phyloP scores from a whole-genome alignment of 2,329 filamentous ascomycete species.

The Rutstroemia sp. region DNA sequence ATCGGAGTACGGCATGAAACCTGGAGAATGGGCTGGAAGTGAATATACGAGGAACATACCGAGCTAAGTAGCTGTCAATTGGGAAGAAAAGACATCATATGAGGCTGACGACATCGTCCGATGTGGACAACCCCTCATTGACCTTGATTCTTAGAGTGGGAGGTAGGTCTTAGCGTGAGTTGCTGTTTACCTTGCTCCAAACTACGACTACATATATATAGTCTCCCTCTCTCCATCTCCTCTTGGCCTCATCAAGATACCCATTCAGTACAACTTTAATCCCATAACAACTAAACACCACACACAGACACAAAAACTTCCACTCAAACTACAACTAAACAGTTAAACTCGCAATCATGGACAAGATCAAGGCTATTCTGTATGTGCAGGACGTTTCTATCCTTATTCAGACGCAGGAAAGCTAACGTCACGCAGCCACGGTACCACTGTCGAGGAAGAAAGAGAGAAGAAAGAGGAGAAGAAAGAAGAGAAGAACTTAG shows the following conservation, averaged over 20 bases:
- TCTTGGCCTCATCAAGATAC: constrained; percentile 8
- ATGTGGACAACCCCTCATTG: constrained; percentile 1
- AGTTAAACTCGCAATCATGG: constrained; percentile 20
- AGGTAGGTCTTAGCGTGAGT: background rate
- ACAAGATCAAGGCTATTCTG: constrained; percentile 29
- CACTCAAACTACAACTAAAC: background rate
- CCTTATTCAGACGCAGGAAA: background rate
- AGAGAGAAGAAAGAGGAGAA: background rate
- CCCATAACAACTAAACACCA: background rate
- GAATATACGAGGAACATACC: background rate
- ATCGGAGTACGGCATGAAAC: too few species aligned
- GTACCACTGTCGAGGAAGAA: background rate
- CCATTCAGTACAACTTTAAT: background rate
- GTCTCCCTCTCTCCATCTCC: background rate
- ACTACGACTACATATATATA: background rate
- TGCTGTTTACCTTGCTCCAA: background rate
- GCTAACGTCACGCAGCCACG: constrained; percentile 3
- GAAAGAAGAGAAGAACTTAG: constrained; percentile 3
- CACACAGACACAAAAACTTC: background rate
- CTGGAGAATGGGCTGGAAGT: too few species aligned
- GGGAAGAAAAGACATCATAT: background rate
- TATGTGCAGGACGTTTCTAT: constrained; percentile 11
- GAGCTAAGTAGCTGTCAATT: background rate
- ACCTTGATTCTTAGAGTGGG: constrained; percentile 1
- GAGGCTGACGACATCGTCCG: constrained; percentile 2